Percentiles rank a stretch among this genome's conserved stretches.
Evolutionary conservation across 805 yeast genomes (phyloP).

Genomic region (Barnettozyma salicaria): DNA sequence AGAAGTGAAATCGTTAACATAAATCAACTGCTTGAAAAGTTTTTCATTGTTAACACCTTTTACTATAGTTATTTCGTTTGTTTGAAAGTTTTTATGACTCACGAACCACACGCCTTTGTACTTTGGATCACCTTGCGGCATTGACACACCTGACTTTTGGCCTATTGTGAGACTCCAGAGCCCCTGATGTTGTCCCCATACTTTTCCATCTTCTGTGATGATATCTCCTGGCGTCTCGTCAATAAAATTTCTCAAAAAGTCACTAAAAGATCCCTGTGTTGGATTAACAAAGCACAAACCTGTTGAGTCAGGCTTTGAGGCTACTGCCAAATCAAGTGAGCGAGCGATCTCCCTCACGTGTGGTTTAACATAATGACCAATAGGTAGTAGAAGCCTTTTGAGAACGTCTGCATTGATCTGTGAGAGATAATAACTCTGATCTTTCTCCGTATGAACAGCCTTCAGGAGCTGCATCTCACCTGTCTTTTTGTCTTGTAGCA

Average conservation of each 20-base stretch:
- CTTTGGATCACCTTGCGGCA: constrained; percentile 85
- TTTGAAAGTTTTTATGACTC: constrained; percentile 54
- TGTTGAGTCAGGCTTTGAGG: constrained; percentile 85
- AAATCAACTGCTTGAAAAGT: constrained; percentile 42
- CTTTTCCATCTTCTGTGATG: constrained; percentile 63
- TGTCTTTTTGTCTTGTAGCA: constrained; percentile 32
- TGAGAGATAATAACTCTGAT: constrained; percentile 87
- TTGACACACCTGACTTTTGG: constrained; percentile 62
- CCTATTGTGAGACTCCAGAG: constrained; percentile 96
- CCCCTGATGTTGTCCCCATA: constrained; percentile 82
- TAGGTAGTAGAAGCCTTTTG: constrained; percentile 59
- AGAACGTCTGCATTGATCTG: constrained; percentile 48
- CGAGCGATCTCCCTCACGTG: constrained; percentile 65
- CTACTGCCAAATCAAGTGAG: constrained; percentile 48
- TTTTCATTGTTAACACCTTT: constrained; percentile 56
- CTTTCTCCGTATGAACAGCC: constrained; percentile 58
- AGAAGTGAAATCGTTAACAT: constrained; percentile 33
- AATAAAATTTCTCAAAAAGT: constrained; percentile 70
- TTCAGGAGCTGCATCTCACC: constrained; percentile 45
- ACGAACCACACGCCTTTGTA: constrained; percentile 84
- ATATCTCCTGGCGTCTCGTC: constrained; percentile 72
- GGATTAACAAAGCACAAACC: constrained; percentile 88
- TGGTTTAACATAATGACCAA: constrained; percentile 73
- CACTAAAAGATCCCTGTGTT: constrained; percentile 58
- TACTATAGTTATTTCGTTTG: constrained; percentile 76